Evolutionary conservation across 331 rosid species (phyloP).

Genomic region (Malus hybrid): DNA sequence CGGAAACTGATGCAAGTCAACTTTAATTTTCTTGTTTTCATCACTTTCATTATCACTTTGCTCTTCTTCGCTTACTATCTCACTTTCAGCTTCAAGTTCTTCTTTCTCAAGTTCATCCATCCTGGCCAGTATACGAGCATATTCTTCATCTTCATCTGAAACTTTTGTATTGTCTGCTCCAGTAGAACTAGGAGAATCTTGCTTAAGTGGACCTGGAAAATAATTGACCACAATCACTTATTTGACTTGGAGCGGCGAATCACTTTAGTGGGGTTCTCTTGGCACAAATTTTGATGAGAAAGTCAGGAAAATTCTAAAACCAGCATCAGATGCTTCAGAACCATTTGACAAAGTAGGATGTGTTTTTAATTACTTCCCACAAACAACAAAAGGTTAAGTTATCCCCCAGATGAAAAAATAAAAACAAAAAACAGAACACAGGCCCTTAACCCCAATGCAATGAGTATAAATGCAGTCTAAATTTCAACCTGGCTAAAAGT

Average conservation of each 20-base stretch:
- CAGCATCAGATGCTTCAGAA: no score
- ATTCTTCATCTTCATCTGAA: slow-evolving; percentile 42
- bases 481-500: no score
- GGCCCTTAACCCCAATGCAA: no score
- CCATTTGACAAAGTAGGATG: no score
- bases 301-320: no score
- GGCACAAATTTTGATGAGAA: no score
- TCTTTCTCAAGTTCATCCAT: slow-evolving; percentile 76
- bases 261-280: no score
- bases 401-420: no score
- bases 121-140: slow-evolving; percentile 42
- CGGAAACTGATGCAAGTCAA: slow-evolving; percentile 22
- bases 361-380: no score
- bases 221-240: not conserved
- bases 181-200: slow-evolving; percentile 24
- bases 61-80: slow-evolving; percentile 19
- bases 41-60: slow-evolving; percentile 23
- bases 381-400: no score
- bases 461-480: no score
- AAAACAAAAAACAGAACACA: no score
- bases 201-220: slow-evolving; percentile 38
- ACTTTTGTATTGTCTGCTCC: slow-evolving; percentile 15
- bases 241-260: not conserved
- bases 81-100: slow-evolving; percentile 63
- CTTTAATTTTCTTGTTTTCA: slow-evolving; percentile 30